A percentile compares a stretch with the other conserved stretches of the same genome.
Conservation (phyloP, 108 stramenopile genomes). For the Cyclotella baltica region DNA sequence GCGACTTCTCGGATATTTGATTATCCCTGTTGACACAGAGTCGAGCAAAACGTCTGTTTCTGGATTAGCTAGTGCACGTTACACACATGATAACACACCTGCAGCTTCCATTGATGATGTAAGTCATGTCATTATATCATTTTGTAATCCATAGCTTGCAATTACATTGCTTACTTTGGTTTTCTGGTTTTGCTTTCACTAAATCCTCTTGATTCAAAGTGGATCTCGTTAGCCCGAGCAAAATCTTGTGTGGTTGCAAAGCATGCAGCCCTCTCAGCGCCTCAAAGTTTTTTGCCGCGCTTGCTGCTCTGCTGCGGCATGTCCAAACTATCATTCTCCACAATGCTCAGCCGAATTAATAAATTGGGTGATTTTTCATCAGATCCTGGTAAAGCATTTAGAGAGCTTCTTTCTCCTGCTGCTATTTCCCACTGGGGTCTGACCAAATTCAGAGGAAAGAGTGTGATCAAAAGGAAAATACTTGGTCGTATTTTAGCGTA, state of each 20-base stretch:
- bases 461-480: constrained; percentile 57
- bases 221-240: constrained; percentile 78
- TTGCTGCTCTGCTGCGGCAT: constrained; percentile 83
- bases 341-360: constrained; percentile 74
- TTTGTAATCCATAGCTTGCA: too few species aligned
- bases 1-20: constrained; percentile 20
- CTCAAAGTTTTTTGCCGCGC: constrained; percentile 66
- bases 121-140: constrained; percentile 20
- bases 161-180: constrained; percentile 4
- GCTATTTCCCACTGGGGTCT: constrained; percentile 77
- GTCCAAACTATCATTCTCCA: constrained; percentile 59
- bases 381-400: constrained; percentile 49
- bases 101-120: constrained; percentile 71
- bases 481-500: constrained; percentile 75
- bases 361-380: constrained; percentile 58
- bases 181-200: neutral
- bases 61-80: constrained; percentile 64
- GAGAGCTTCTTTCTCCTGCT: constrained; percentile 61
- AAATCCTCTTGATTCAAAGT: constrained; percentile 26
- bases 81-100: constrained; percentile 23
- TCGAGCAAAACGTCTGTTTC: neutral
- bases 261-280: constrained; percentile 70
- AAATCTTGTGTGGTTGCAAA: constrained; percentile 67
- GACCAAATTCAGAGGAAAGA: constrained; percentile 53
- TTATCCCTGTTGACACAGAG: constrained; percentile 5